Conservation (phyloP, 305 asterid species). For the Plantago coronopus region DNA sequence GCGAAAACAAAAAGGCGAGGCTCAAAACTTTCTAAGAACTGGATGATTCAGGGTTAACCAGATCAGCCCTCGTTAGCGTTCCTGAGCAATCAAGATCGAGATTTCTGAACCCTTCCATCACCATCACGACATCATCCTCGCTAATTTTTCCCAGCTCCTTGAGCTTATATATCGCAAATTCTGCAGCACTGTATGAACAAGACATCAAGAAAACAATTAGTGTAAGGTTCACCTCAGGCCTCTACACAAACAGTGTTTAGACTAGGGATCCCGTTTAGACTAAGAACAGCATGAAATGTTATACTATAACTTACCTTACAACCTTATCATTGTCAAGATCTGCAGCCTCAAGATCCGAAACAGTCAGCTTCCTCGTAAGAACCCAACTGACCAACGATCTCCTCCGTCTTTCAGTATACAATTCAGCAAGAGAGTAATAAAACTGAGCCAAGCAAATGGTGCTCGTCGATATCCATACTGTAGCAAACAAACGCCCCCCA, state of each 20-base stretch:
- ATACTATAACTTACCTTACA: conserved; percentile 41
- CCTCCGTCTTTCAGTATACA: conserved; percentile 58
- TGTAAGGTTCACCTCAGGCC: not conserved
- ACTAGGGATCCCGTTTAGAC: no score
- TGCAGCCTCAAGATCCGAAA: conserved; percentile 70
- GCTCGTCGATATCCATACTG: conserved; percentile 66
- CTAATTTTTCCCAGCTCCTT: conserved; percentile 80
- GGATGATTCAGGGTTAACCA: conserved; percentile 27
- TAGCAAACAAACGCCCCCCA: conserved; percentile 63
- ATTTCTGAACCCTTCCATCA: conserved; percentile 56
- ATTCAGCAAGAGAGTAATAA: conserved; percentile 51
- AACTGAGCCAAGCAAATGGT: conserved; percentile 73
- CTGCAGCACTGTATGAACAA: conserved; percentile 48
- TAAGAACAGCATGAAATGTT: not conserved
- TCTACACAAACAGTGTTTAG: no score
- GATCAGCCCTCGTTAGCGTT: conserved; percentile 51
- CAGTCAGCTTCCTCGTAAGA: conserved; percentile 55
- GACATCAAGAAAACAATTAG: not conserved
- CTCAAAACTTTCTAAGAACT: conserved; percentile 2
- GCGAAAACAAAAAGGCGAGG: not conserved
- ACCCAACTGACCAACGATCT: conserved; percentile 48
- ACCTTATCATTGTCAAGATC: conserved; percentile 63
- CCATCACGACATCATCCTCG: conserved; percentile 54
- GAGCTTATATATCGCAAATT: conserved; percentile 63
- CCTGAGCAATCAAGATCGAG: conserved; percentile 76